Conservation (phyloP, 192 early-diverging fungal genomes). For the Gamsiella multidivaricata region DNA sequence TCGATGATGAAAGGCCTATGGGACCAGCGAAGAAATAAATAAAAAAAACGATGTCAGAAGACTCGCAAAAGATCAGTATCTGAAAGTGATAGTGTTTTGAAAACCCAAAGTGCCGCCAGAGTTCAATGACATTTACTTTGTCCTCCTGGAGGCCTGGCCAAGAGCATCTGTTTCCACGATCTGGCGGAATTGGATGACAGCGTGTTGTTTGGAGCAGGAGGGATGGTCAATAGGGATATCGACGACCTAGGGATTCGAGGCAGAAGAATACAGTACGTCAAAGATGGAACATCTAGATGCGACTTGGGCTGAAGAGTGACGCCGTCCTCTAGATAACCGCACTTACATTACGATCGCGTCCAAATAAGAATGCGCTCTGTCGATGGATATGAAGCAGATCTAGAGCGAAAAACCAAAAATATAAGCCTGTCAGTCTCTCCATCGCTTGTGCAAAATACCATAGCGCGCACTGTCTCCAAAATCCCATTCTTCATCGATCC, state of each 20-base stretch:
- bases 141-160: constrained; percentile 55
- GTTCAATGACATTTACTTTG: no score
- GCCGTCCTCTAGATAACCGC: background rate
- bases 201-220: constrained; percentile 94
- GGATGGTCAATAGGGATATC: constrained; percentile 97
- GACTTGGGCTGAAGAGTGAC: no score
- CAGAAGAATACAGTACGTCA: constrained; percentile 8
- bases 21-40: background rate
- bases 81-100: background rate
- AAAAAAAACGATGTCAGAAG: background rate
- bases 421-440: background rate
- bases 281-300: no score
- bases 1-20: constrained; percentile 93
- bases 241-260: constrained; percentile 62
- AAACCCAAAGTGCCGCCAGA: background rate
- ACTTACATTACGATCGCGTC: constrained; percentile 81
- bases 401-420: constrained; percentile 25
- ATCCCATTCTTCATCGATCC: no score
- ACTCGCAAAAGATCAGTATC: no score
- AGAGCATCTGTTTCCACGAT: constrained; percentile 61
- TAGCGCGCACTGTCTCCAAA: no score
- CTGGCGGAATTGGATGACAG: constrained; percentile 89
- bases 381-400: constrained; percentile 89
- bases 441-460: constrained; percentile 9
- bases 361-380: constrained; percentile 89